Base-by-base conservation (phyloP, 192 early-diverging fungal genomes). In the Mortierella antarctica region DNA sequence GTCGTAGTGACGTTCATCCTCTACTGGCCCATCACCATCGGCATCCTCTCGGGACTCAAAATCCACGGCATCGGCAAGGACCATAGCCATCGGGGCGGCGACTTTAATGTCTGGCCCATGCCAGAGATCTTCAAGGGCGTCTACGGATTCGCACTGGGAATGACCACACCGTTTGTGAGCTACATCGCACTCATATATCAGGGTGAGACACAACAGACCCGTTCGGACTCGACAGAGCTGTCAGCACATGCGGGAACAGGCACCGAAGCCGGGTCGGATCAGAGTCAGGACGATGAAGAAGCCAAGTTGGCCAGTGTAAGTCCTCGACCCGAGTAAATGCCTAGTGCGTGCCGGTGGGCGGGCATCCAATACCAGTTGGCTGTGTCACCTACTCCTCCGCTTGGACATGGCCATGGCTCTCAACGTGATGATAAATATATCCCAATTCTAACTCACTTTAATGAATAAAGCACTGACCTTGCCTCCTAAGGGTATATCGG, bases 81-180 rank as follows among this genome's bases (percentile, higher is more conserved):
- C 31, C 10, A 53, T 7, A 61, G 64, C 39, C 31, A n/a, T n/a
- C 6, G 17, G 4, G 65, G 57, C 1, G 73, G 73, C 7, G 65
- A 74, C 6, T 74, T 74, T n/a, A 74, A 74, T 44, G 6, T 56
- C 13, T 74, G 73, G 73, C 73, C 73, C 7, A 21, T 74, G 20
- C 73, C 73, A 50, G 49, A 74, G 59, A 67, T 74, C 53, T 74
- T 74, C 14, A 74, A 74, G 59, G 57, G 50, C 9, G 44, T 74
- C 45, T 74, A 63, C 50, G 65, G 65, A 0, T 21, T 48, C 21
- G 57, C 51, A 8, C 7, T 74, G 5, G 73, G 73, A 5, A 17
- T 67, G 49, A 74, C 73, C 6, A 74, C 73, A 8, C 73, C 73
- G 6, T 74, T 67, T 17, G 21, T 74, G 7, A 57, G 51, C 12